phyloP scores from a whole-genome alignment of 768 basidiomycete species.

The Boletales sp. region DNA sequence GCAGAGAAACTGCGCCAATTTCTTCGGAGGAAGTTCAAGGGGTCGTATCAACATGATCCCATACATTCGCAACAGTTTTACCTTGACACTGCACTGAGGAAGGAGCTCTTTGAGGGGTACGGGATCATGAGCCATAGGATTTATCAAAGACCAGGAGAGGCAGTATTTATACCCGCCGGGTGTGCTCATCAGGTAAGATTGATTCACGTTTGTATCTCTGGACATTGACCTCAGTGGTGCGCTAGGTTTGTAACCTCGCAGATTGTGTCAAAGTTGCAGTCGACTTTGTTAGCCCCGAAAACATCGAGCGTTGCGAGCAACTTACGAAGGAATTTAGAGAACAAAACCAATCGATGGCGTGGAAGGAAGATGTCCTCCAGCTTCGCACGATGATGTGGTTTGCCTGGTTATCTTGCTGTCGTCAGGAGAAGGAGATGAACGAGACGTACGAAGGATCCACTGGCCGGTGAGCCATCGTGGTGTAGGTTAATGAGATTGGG shows the following conservation, averaged over 20 bases:
- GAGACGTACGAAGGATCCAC: conserved; percentile 17
- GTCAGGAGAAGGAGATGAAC: conserved; percentile 43
- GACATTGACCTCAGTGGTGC: conserved; percentile 1
- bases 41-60: conserved; percentile 64
- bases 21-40: conserved; percentile 60
- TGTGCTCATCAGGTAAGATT: conserved; percentile 79
- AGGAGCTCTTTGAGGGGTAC: conserved; percentile 59
- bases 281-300: conserved; percentile 94
- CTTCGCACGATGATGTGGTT: conserved; percentile 93
- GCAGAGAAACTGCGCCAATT: conserved; percentile 74
- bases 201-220: background rate
- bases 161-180: conserved; percentile 93
- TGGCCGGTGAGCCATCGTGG: conserved; percentile 1
- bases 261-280: conserved; percentile 95
- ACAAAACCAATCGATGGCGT: conserved; percentile 82
- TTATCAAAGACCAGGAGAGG: conserved; percentile 89
- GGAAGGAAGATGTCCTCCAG: conserved; percentile 95
- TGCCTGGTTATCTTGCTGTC: conserved; percentile 73
- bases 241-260: conserved; percentile 84
- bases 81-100: conserved; percentile 64
- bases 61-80: conserved; percentile 91
- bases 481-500: conserved; percentile 22
- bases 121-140: conserved; percentile 79
- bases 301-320: conserved; percentile 79
- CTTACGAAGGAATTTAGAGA: conserved; percentile 87